These are phyloP conservation scores for Ophiostoma sp. DNA, from an alignment of 2,329 filamentous ascomycete genomes.

Conservation along the genomic window DNA sequence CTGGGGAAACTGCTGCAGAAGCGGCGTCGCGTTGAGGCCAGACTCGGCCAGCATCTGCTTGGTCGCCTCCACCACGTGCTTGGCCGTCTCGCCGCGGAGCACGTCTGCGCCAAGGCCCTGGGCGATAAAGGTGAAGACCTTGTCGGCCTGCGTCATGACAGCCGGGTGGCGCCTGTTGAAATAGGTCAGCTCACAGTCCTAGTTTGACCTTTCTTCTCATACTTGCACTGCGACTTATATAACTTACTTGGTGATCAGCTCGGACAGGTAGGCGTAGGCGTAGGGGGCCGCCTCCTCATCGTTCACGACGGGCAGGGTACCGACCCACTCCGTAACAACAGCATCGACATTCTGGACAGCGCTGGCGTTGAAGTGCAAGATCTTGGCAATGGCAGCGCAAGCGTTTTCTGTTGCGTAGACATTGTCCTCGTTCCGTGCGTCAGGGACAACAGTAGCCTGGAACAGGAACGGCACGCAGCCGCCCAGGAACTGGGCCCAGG, in stretches of 20 bases:
- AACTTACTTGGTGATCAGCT: conserved; percentile 92
- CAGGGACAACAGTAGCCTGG: conserved; percentile 75
- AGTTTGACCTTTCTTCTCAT: background rate
- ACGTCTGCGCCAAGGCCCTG: conserved; percentile 90
- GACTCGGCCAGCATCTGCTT: conserved; percentile 75
- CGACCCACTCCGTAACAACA: conserved; percentile 81
- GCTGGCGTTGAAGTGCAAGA: conserved; percentile 82
- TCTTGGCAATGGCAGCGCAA: conserved; percentile 94
- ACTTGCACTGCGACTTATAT: background rate
- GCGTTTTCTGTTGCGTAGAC: conserved; percentile 98
- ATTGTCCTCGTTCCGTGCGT: conserved; percentile 86
- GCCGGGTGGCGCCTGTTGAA: conserved; percentile 74
- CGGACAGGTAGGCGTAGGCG: conserved; percentile 86
- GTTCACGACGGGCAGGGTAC: conserved; percentile 86
- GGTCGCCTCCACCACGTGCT: conserved; percentile 72
- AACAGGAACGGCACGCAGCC: conserved; percentile 80
- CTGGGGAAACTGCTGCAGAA: conserved; percentile 72
- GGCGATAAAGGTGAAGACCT: conserved; percentile 81
- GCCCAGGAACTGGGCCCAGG: conserved; percentile 86
- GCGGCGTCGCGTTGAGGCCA: conserved; percentile 71
- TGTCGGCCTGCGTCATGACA: conserved; percentile 73
- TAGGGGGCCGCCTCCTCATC: conserved; percentile 98
- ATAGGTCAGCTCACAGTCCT: background rate
- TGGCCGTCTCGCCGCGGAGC: conserved; percentile 79
- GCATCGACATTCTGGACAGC: conserved; percentile 75